Evolutionary conservation across 495 filamentous ascomycete species (phyloP).

Genomic region (Daldinia grandis): DNA sequence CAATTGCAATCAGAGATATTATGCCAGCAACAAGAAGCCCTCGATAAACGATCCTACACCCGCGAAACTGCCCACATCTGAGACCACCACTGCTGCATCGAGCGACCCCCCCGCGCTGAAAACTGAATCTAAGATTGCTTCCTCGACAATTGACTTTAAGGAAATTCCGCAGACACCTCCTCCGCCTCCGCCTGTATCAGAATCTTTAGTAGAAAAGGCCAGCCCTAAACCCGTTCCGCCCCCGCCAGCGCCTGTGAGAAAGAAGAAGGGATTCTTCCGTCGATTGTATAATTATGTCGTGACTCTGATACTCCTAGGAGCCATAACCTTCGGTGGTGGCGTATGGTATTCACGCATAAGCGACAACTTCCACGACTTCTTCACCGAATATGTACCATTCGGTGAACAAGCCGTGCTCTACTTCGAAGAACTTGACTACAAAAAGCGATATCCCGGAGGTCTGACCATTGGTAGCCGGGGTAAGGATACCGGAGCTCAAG

Average conservation of each 20-base stretch:
- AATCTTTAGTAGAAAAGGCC: neutral
- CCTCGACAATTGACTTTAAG: constrained; percentile 66
- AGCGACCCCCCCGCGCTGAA: constrained; percentile 58
- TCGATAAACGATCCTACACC: constrained; percentile 59
- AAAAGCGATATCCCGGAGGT: constrained; percentile 84
- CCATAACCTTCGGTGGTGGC: constrained; percentile 82
- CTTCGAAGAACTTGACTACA: constrained; percentile 94
- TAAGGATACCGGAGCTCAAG: constrained; percentile 70
- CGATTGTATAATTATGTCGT: constrained; percentile 71
- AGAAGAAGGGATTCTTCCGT: constrained; percentile 79
- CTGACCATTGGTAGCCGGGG: constrained; percentile 58
- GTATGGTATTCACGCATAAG: constrained; percentile 90
- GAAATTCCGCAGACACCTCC: constrained; percentile 69
- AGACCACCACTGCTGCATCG: constrained; percentile 61
- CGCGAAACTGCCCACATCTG: constrained; percentile 65
- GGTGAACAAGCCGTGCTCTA: constrained; percentile 96
- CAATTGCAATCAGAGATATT: constrained; percentile 60
- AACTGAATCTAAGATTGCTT: constrained; percentile 49
- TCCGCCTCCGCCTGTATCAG: constrained; percentile 52
- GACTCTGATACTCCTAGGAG: constrained; percentile 74
- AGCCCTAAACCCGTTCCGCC: constrained; percentile 45
- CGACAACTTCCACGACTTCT: constrained; percentile 99
- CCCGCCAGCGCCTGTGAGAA: constrained; percentile 60
- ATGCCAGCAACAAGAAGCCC: constrained; percentile 64
- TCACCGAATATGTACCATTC: constrained; percentile 95